Evolutionary conservation across 1,139 yeast species (phyloP).

Genomic region (Saccharomyces hybrid): DNA sequence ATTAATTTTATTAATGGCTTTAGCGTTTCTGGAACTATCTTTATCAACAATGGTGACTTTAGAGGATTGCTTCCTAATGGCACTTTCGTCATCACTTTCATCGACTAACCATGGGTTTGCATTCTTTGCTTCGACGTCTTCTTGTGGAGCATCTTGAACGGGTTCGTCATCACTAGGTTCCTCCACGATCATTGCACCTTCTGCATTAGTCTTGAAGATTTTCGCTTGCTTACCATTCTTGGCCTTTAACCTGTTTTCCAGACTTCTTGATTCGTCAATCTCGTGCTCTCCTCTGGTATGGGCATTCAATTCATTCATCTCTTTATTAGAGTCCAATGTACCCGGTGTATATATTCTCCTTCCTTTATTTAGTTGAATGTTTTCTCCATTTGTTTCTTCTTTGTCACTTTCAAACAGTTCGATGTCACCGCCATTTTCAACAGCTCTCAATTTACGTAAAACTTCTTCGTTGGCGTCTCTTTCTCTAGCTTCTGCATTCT

Average conservation of each 20-base stretch:
- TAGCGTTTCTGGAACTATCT: conserved; percentile 44
- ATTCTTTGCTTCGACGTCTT: conserved; percentile 5
- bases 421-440: conserved; percentile 40
- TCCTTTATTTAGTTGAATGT: conserved; percentile 56
- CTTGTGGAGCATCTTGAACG: conserved; percentile 5
- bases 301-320: conserved; percentile 34
- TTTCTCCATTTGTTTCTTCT: conserved; percentile 35
- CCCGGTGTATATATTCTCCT: conserved; percentile 79
- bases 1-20: conserved; percentile 42
- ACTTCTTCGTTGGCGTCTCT: conserved; percentile 48
- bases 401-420: conserved; percentile 35
- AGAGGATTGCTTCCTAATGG: conserved; percentile 40
- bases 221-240: conserved; percentile 8
- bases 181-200: conserved; percentile 5
- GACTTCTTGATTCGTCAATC: conserved; percentile 46
- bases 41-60: conserved; percentile 52
- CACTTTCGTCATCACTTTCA: conserved; percentile 30
- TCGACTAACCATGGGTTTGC: conserved; percentile 64
- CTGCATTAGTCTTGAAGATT: conserved; percentile 1
- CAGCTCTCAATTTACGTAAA: conserved; percentile 43
- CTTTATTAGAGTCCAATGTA: conserved; percentile 41
- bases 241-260: conserved; percentile 36
- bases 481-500: conserved; percentile 67
- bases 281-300: conserved; percentile 45
- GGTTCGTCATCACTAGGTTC: conserved; percentile 7